Evolutionary conservation across 2,329 filamentous ascomycete genomes (phyloP), one percentile per base, ranked within the genome.

Genomic region (Aspergillus ibericus): DNA sequence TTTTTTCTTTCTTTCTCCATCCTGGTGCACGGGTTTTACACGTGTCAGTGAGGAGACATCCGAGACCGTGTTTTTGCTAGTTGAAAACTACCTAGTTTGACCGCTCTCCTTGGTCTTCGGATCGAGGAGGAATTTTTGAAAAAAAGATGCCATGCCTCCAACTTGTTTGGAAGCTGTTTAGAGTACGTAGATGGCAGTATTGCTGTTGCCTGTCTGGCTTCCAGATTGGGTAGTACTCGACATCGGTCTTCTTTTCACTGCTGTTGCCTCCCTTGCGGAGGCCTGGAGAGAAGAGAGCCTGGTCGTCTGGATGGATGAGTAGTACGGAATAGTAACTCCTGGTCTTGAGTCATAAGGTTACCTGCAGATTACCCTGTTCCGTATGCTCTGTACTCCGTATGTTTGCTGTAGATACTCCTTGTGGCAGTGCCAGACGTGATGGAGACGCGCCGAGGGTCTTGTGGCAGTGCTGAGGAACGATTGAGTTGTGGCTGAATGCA

Each of bases 11-110:
- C 68, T 59, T 70, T 72, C 64, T 69, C 55, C 68, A 76, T 76
- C 73, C 73, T 75, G 67, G 74, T 76, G 74, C 74, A 88, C 79
- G 86, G 87, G 89, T 87, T 85, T 88, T 89, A 90, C 84, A 87
- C 85, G 85, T 88, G 85, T 85, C 87, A 88, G 87, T 92, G 89
- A 92, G 86, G 89, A 91, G 88, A 87, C 84, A 87, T 91, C 89
- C 86, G 89, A 92, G 88, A 86, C 85, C 84, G 85, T 84, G 83
- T 91, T 91, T 90, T 91, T 91, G 89, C 89, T 91, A 90, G 88
- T 90, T 91, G 88, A 90, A 90, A 90, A 90, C 88, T 90, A 90
- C 82, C 80, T 74, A 42, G 83, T 81, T 85, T 89, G 88, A 91
- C 88, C 82, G 82, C 89, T 92, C 82, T 81, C 83, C 79, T 83